phyloP scores from a whole-genome alignment of 192 early-diverging fungal genomes.

The Backusella westeae region DNA sequence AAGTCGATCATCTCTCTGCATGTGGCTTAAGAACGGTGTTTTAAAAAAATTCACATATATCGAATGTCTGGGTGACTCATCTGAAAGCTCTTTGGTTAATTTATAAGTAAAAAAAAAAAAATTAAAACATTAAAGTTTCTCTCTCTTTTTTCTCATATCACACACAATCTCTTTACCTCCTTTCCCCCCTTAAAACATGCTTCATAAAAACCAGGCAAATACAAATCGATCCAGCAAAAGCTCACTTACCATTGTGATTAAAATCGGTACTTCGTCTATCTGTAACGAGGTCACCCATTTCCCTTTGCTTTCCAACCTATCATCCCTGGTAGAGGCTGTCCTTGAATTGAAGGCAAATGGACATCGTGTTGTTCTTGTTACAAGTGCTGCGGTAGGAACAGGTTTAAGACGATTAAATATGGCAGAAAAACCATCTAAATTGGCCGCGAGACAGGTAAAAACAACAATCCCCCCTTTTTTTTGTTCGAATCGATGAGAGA shows the following conservation, averaged over 20 bases:
- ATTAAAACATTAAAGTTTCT: background rate
- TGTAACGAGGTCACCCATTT: conserved; percentile 90
- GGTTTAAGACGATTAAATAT: conserved; percentile 83
- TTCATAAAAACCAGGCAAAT: conserved; percentile 32
- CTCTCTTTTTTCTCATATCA: background rate
- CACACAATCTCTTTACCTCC: background rate
- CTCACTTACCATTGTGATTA: conserved; percentile 79
- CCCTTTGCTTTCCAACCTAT: conserved; percentile 87
- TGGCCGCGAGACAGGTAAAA: conserved; percentile 63
- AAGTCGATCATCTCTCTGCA: background rate
- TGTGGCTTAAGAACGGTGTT: background rate
- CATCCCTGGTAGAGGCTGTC: conserved; percentile 92
- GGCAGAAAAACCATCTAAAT: conserved; percentile 77
- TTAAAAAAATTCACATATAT: background rate
- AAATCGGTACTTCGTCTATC: conserved; percentile 96
- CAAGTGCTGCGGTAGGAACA: conserved; percentile 90
- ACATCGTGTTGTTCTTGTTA: conserved; percentile 88
- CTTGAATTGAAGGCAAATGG: conserved; percentile 72
- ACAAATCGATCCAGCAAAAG: conserved; percentile 8
- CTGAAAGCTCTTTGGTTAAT: background rate
- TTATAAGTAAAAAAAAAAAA: background rate
- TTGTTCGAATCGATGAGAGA: background rate
- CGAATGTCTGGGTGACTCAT: background rate
- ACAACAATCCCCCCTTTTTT: too few relatives aligned
- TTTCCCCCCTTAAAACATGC: background rate